phyloP scores from a whole-genome alignment of 2,329 filamentous ascomycete species.

The Ambrosiella beaveri region DNA sequence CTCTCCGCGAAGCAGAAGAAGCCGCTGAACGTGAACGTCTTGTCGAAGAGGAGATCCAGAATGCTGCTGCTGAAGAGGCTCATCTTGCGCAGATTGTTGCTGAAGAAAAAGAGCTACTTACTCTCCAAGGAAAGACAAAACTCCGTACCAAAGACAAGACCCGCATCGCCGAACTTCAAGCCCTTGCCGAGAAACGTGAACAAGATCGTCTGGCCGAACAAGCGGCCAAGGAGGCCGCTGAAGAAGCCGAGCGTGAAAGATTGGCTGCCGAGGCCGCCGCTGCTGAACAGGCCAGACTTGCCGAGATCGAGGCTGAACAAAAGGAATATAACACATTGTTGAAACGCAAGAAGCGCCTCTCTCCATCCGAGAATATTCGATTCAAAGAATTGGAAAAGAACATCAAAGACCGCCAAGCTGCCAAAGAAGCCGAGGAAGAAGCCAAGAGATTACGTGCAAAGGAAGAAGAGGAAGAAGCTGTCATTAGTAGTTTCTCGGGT shows the following conservation, averaged over 20 bases:
- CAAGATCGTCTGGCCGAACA: slow-evolving; percentile 13
- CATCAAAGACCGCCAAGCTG: slow-evolving; percentile 17
- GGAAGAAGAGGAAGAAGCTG: slow-evolving; percentile 19
- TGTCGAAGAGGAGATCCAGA: neutral
- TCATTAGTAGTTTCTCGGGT: slow-evolving; percentile 10
- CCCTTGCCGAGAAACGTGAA: neutral
- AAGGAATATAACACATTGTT: slow-evolving; percentile 25
- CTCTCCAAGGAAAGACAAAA: slow-evolving; percentile 6
- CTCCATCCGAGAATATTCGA: slow-evolving; percentile 30
- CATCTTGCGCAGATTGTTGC: neutral
- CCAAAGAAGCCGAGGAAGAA: slow-evolving; percentile 4
- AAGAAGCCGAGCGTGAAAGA: slow-evolving; percentile 5
- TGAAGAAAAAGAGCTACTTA: slow-evolving; percentile 7
- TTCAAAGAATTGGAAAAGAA: slow-evolving; percentile 22
- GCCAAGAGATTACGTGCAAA: slow-evolving; percentile 10
- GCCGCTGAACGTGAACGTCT: slow-evolving; percentile 10
- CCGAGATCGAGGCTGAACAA: slow-evolving; percentile 10
- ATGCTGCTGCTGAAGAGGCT: slow-evolving; percentile 2
- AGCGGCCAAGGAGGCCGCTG: slow-evolving; percentile 15
- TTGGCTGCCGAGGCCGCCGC: slow-evolving; percentile 2
- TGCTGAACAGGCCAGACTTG: slow-evolving; percentile 8
- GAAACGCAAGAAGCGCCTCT: slow-evolving; percentile 33
- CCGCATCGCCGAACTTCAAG: slow-evolving; percentile 7
- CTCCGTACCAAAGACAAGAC: neutral
- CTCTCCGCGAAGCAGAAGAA: slow-evolving; percentile 17